A percentile compares a stretch with the other conserved stretches of the same genome.
Conservation (phyloP, 2,329 filamentous ascomycete genomes). For the Trichoderma lentiforme region DNA sequence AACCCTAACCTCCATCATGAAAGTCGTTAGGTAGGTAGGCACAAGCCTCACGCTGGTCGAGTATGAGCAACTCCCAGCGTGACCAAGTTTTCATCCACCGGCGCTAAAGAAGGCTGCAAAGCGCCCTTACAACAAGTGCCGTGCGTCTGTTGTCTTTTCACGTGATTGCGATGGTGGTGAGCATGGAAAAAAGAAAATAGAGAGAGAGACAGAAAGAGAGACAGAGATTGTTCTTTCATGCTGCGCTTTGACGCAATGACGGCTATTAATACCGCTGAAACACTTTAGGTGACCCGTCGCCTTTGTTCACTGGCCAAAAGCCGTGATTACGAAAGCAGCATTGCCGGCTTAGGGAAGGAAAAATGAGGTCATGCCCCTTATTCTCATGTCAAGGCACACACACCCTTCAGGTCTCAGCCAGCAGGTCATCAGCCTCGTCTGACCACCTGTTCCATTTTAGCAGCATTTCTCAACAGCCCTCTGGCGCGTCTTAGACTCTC, state of each 20-base stretch:
- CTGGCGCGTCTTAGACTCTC: neutral
- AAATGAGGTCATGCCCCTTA: slow-evolving; percentile 18
- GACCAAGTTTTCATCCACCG: neutral
- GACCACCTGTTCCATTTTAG: slow-evolving; percentile 14
- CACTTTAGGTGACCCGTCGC: neutral
- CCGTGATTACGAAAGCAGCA: slow-evolving; percentile 7
- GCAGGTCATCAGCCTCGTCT: slow-evolving; percentile 19
- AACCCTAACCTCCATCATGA: neutral
- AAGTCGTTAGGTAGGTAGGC: neutral
- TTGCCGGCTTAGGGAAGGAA: neutral
- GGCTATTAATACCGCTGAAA: neutral
- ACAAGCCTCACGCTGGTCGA: neutral
- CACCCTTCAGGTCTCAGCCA: slow-evolving; percentile 13
- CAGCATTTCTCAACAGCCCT: neutral
- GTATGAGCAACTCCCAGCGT: neutral
- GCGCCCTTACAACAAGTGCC: neutral
- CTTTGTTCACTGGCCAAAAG: neutral
- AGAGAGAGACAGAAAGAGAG: neutral
- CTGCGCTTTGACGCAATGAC: slow-evolving; percentile 3
- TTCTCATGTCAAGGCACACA: slow-evolving; percentile 11
- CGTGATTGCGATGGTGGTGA: neutral
- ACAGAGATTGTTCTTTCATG: neutral
- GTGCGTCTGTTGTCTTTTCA: neutral
- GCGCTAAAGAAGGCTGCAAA: neutral
- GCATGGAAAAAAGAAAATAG: neutral